Percentiles rank a stretch among this genome's conserved stretches.
Conservation (phyloP, 2,329 filamentous ascomycete genomes). For the Penicillium sp. region DNA sequence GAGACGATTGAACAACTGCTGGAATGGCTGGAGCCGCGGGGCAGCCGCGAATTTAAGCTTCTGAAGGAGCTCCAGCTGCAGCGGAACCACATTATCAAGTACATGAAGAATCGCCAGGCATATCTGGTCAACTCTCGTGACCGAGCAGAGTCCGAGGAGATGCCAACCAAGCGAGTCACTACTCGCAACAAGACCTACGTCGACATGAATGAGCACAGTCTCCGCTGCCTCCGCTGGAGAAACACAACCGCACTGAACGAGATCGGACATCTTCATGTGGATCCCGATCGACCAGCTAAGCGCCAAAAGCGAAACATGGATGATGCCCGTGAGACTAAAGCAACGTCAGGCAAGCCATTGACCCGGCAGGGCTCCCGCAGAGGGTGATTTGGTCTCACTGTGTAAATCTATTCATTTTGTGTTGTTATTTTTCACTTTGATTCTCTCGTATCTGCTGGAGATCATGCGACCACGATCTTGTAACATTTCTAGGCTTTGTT, state of each 20-base stretch:
- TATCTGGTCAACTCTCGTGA: slow-evolving; percentile 66
- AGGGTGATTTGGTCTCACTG: slow-evolving; percentile 11
- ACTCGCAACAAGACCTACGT: slow-evolving; percentile 66
- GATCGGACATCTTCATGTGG: slow-evolving; percentile 63
- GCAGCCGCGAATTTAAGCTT: slow-evolving; percentile 82
- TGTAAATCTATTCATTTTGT: slow-evolving; percentile 7
- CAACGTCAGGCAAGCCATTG: slow-evolving; percentile 53
- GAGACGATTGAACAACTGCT: slow-evolving; percentile 78
- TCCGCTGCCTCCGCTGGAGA: slow-evolving; percentile 66
- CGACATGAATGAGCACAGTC: slow-evolving; percentile 56
- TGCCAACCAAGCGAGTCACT: slow-evolving; percentile 58
- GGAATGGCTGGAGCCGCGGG: slow-evolving; percentile 85
- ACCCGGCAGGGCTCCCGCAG: slow-evolving; percentile 55
- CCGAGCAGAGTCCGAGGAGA: slow-evolving; percentile 52
- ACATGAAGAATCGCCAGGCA: slow-evolving; percentile 78
- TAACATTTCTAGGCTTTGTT: slow-evolving; percentile 4
- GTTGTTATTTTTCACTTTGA: slow-evolving; percentile 1
- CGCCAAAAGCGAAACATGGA: slow-evolving; percentile 52
- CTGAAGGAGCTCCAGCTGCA: slow-evolving; percentile 82
- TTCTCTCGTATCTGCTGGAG: neutral
- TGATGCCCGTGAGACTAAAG: slow-evolving; percentile 44
- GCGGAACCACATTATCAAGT: slow-evolving; percentile 73
- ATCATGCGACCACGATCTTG: slow-evolving; percentile 7
- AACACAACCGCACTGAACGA: slow-evolving; percentile 65
- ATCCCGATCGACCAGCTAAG: slow-evolving; percentile 58